phyloP scores from a whole-genome alignment of 257 asterid species.

The Rauvolfia tetraphylla region DNA sequence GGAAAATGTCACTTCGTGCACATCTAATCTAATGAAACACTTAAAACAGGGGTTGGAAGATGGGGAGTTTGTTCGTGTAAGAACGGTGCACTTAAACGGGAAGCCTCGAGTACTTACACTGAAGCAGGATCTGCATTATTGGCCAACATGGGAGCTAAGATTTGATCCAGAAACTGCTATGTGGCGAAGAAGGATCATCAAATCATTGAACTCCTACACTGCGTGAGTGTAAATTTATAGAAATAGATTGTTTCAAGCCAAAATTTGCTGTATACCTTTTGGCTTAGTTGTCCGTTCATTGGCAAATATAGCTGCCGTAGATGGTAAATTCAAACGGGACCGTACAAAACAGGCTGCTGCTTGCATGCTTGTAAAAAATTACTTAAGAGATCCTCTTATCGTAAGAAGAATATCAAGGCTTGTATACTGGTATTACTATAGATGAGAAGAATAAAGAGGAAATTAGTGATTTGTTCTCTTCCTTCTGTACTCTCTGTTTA shows the following conservation, averaged over 20 bases:
- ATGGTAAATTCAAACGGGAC: background rate
- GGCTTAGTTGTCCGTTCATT: conserved; percentile 4
- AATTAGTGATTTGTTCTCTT: background rate
- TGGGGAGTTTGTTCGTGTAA: conserved; percentile 87
- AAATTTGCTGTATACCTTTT: background rate
- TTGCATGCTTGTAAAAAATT: background rate
- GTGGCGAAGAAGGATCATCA: conserved; percentile 78
- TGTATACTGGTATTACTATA: background rate
- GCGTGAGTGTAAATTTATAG: conserved; percentile 16
- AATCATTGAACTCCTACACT: conserved; percentile 41
- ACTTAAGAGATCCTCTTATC: background rate
- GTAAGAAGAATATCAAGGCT: background rate
- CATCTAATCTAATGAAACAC: background rate
- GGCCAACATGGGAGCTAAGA: conserved; percentile 97
- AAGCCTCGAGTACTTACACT: conserved; percentile 86
- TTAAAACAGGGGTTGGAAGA: conserved; percentile 71
- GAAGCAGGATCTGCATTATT: conserved; percentile 96
- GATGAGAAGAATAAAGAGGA: background rate
- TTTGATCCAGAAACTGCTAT: conserved; percentile 77
- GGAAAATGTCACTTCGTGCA: background rate
- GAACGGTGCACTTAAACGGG: conserved; percentile 82
- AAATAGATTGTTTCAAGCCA: background rate
- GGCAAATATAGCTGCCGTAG: background rate
- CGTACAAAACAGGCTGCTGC: background rate
- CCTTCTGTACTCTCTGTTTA: background rate